Conservation (phyloP, 768 basidiomycete species). For the Leccinum disarticulatum region DNA sequence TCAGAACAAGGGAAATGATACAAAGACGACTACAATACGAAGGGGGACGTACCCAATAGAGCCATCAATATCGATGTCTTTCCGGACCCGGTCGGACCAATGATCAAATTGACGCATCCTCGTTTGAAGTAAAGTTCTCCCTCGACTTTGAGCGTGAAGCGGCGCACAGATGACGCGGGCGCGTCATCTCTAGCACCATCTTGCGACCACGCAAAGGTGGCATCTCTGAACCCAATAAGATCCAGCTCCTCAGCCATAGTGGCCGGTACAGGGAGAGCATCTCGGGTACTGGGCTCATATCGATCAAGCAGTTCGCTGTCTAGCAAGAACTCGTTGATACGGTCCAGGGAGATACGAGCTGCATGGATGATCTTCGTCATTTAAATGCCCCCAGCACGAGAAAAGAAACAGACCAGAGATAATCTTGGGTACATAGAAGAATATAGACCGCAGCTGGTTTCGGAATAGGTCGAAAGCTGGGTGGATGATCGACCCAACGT, state of each 20-base stretch:
- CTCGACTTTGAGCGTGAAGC: background rate
- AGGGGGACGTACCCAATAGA: background rate
- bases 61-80: constrained; percentile 9
- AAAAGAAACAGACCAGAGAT: background rate
- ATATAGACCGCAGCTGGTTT: background rate
- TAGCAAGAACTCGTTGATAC: constrained; percentile 2
- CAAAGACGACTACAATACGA: background rate
- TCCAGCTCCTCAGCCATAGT: background rate
- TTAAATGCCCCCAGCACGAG: no score
- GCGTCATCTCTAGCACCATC: background rate
- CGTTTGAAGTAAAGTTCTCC: constrained; percentile 1
- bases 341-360: constrained; percentile 6
- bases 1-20: no score
- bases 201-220: constrained; percentile 4
- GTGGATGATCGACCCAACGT: background rate
- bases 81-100: constrained; percentile 2
- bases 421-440: background rate
- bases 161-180: background rate
- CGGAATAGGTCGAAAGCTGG: constrained; percentile 1
- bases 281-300: background rate
- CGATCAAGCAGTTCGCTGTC: constrained; percentile 6
- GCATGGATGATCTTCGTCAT: no score
- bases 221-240: constrained; percentile 1
- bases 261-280: background rate
- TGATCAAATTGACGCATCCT: constrained; percentile 4